Evolutionary conservation across 2,329 filamentous ascomycete genomes (phyloP).

Genomic region (Xylariaceae sp.): DNA sequence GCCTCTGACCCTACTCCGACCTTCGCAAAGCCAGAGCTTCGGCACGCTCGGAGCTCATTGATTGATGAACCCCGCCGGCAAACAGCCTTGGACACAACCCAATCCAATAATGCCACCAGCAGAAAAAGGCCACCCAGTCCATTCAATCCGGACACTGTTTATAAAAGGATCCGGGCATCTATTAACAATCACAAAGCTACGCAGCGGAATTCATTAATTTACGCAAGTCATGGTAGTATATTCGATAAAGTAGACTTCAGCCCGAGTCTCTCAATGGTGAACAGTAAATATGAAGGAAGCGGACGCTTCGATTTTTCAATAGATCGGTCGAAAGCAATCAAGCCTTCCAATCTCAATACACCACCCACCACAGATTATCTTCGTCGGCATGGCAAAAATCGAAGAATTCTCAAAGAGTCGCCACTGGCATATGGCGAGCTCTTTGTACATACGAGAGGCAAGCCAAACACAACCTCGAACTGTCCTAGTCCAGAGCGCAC

Average conservation of each 20-base stretch:
- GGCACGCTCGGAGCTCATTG: slow-evolving; percentile 53
- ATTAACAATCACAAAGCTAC: slow-evolving; percentile 32
- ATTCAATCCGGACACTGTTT: slow-evolving; percentile 55
- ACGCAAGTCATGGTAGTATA: slow-evolving; percentile 40
- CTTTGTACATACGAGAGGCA: slow-evolving; percentile 37
- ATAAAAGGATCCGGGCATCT: slow-evolving; percentile 53
- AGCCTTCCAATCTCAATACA: slow-evolving; percentile 32
- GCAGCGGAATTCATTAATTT: slow-evolving; percentile 26
- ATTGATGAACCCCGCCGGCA: slow-evolving; percentile 38
- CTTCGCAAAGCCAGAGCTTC: slow-evolving; percentile 58
- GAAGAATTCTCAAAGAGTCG: slow-evolving; percentile 36
- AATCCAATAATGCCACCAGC: slow-evolving; percentile 31
- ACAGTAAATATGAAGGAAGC: slow-evolving; percentile 55
- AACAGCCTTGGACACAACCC: slow-evolving; percentile 28
- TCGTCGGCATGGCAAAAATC: slow-evolving; percentile 43
- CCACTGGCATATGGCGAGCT: slow-evolving; percentile 37
- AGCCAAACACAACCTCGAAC: slow-evolving; percentile 34
- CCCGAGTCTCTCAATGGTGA: slow-evolving; percentile 49
- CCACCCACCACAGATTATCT: slow-evolving; percentile 48
- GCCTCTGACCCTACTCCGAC: slow-evolving; percentile 30
- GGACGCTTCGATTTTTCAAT: slow-evolving; percentile 49
- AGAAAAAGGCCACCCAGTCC: slow-evolving; percentile 57
- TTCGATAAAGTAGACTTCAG: slow-evolving; percentile 55
- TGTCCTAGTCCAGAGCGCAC: slow-evolving; percentile 39
- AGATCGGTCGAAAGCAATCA: slow-evolving; percentile 33